Evolutionary conservation across 1,139 yeast species (phyloP), one percentile per base, ranked within the genome.

Genomic region (Saccharomycopsis crataegensis): DNA sequence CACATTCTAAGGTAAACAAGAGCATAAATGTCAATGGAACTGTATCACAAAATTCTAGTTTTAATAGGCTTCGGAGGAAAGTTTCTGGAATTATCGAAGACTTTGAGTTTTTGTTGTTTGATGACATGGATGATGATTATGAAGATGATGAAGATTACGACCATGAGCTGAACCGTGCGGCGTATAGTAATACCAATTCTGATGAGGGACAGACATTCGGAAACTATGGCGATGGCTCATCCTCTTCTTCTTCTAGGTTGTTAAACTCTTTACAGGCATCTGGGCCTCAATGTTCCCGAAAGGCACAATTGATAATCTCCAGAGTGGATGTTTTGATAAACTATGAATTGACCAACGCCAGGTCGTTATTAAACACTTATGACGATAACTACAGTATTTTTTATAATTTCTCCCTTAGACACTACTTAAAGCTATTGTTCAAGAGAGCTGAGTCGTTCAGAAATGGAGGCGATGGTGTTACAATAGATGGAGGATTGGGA

Each of bases 71-170:
- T 22, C 17, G 31, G 8, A 34, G 49, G 11, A 16, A 16, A 17
- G 17, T 47, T 17, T n/a, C 28, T 14, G 28, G 33, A 6, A 17
- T 50, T 11, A 28, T 50, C 16, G 14, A n/a, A 5, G 53, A 50
- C 32, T 50, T 50, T 46, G 48, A 50, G 16, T 43, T 45, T 37
- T 41, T 50, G 17, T 32, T 50, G n/a, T 40, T 45, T 31, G 49
- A 50, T 16, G 45, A 45, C 2, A 45, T 28, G n/a, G 86, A 84
- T 66, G 93, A 84, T 57, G 53, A 50, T 38, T 55, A 50, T 16
- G 48, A 43, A 33, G 28, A 14, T 5, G 50, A 46, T 42, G 34
- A 34, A 8, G 43, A 47, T 8, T 22, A 22, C 28, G 28, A 22
- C 28, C 16, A 16, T 32, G 50, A 33, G 49, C 66, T 62, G 6